Conservation (phyloP, 495 filamentous ascomycete genomes). For the Lasiosphaeria ovina region DNA sequence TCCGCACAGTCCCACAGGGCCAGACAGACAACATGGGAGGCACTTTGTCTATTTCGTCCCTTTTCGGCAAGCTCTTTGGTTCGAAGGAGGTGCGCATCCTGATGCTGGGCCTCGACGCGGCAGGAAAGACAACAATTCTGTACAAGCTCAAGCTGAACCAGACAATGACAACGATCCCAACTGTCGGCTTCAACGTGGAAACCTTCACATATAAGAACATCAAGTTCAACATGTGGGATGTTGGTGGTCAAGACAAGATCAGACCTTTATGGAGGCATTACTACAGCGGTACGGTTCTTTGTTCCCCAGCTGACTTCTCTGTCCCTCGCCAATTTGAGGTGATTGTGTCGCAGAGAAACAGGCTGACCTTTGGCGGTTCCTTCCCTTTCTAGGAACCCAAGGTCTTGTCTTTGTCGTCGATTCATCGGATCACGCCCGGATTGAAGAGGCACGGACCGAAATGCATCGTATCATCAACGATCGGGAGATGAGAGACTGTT, state of each 20-base stretch:
- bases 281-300: slow-evolving; percentile 74
- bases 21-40: slow-evolving; percentile 24
- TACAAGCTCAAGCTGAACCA: slow-evolving; percentile 99
- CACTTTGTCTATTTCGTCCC: slow-evolving; percentile 22
- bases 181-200: slow-evolving; percentile 99
- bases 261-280: slow-evolving; percentile 97
- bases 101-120: slow-evolving; percentile 96
- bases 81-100: slow-evolving; percentile 97
- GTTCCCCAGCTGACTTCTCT: no score
- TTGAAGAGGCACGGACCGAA: slow-evolving; percentile 88
- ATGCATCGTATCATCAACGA: slow-evolving; percentile 95
- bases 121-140: slow-evolving; percentile 99
- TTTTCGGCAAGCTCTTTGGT: slow-evolving; percentile 91
- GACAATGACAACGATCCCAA: slow-evolving; percentile 98
- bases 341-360: no score
- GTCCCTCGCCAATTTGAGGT: no score
- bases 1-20: slow-evolving; percentile 9
- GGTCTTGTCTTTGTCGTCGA: slow-evolving; percentile 98
- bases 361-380: no score
- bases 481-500: slow-evolving; percentile 94
- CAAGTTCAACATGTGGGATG: slow-evolving; percentile 99
- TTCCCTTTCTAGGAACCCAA: slow-evolving; percentile 69
- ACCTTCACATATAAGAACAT: slow-evolving; percentile 99
- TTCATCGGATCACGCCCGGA: slow-evolving; percentile 77
- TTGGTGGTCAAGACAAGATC: slow-evolving; percentile 99